Base-by-base conservation (phyloP, 352 stramenopile genomes). In the Sclerospora graminicola region DNA sequence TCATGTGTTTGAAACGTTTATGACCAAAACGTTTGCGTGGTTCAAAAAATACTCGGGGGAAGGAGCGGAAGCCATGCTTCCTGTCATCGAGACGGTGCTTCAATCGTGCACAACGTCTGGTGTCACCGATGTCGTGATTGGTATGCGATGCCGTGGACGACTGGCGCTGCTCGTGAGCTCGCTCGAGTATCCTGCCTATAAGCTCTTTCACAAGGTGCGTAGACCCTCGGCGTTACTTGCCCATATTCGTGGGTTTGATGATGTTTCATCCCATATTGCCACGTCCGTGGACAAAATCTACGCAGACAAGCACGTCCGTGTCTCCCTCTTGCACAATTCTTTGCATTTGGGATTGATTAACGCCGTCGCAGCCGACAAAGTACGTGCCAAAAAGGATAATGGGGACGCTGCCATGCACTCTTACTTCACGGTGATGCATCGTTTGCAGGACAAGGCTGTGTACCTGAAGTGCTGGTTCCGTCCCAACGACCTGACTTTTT, bases 271-370 rank as follows among this genome's bases (percentile, higher is more conserved):
- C 8, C 83, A 95, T 61, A 85, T 95, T 55, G 83, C 81, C 35
- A 72, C 73, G 31, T 80, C 69, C 0, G 31, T 84, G 13, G 69
- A 89, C 54, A 84, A 87, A 50, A 69, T 60, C 34, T 89, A 71
- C 29, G 62, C 60, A 10, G 44, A 63, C 32, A 59, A 58, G 26
- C 54, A 63, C n/a, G 64, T 94, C 34, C 77, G 85, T 51, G 74
- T 93, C n/a, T 91, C 80, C 18, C 54, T 95, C 21, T 53, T 91
- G 20, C 76, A 88, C 57, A 95, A 95, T 30, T 82, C 83, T 27
- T 91, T 75, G 14, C 83, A 95, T 42, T 49, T 95, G 32, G 83
- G 93, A 70, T 88, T 89, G 38, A 91, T 93, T 58, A 93, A 93
- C 39, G 59, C 81, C 5, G 79, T 95, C 24, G 76, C 76, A 7